phyloP scores from a whole-genome alignment of 2,329 filamentous ascomycete genomes.

The Colletotrichum sp. region DNA sequence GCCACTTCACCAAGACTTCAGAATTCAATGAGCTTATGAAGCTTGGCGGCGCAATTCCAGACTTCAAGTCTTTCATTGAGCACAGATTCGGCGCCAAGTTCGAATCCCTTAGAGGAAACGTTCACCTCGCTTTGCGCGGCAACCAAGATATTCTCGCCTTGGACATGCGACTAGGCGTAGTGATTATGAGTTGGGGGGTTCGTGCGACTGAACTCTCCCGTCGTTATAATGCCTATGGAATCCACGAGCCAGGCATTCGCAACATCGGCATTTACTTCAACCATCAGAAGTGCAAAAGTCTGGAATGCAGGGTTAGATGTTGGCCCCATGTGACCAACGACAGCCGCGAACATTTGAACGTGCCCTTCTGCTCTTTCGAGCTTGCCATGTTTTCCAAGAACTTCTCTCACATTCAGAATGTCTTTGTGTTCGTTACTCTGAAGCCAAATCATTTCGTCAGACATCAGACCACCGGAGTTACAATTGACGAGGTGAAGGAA shows the following conservation, averaged over 20 bases:
- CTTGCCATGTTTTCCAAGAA: neutral
- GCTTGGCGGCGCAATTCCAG: neutral
- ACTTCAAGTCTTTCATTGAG: neutral
- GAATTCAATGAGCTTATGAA: neutral
- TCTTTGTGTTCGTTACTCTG: neutral
- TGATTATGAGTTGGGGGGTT: fast-evolving
- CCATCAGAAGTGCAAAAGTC: neutral
- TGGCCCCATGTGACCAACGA: neutral
- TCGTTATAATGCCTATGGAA: neutral
- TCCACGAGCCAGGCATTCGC: neutral
- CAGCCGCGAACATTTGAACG: neutral
- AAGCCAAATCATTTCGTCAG: neutral
- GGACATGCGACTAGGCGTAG: neutral
- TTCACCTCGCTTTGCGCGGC: neutral
- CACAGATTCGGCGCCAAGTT: neutral
- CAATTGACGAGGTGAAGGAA: neutral
- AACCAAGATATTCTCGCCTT: neutral
- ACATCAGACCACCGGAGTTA: neutral
- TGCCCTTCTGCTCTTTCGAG: neutral
- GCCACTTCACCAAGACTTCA: neutral
- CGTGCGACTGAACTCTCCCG: neutral
- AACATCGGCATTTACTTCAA: neutral
- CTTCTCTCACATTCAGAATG: neutral
- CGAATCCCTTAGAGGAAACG: neutral
- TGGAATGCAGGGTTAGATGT: neutral